Base-by-base conservation (phyloP, 176 grass and related monocot species). In the Alopecurus myosuroides region DNA sequence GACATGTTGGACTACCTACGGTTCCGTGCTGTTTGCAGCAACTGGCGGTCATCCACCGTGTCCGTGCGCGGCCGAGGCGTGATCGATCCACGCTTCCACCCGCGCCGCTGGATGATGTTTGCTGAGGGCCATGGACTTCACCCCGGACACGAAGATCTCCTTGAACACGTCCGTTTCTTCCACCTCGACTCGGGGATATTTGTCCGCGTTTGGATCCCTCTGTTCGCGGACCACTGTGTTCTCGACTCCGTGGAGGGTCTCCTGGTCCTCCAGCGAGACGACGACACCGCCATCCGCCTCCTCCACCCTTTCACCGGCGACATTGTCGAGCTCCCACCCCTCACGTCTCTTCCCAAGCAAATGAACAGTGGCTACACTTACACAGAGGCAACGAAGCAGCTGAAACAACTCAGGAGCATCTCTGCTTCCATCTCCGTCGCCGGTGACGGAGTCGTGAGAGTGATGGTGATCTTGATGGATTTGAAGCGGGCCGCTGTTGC, bases 241-340 rank as follows among this genome's bases (percentile, higher is more conserved):
- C 68, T 71, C 23, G 39, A 71, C 68, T 71, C 68, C 39, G 39
- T 44, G 0, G 68, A 71, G 68, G 68, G 37, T n/a, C 68, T 44
- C 68, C 68, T 71, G 37, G 68, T 71, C 11, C 68, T 71, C 39
- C 68, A 71, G 68, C 68, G 68, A 26, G 68, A 71, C 68, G 5
- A 44, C n/a, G 68, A 71, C 68, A 71, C 39, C n/a, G n/a, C 68
- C 12, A 45, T 71, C 68, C 39, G 68, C 39, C 68, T 71, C 68
- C 68, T 71, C n/a, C 68, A 71, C 39, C 68, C 68, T 71, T 26
- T 71, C 68, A 71, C 68, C 1, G 68, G 68, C 39, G 68, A 71
- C 68, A 71, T 71, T 2, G n/a, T 45, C n/a, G 68, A 71, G 39
- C 68, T 71, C 68, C 68, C 68, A 13, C 39, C 39, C 11, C 68